Evolutionary conservation across 371 early-diverging fungal species (phyloP), one percentile per base, ranked within the genome.

Genomic region (Haplosporangium sp.): DNA sequence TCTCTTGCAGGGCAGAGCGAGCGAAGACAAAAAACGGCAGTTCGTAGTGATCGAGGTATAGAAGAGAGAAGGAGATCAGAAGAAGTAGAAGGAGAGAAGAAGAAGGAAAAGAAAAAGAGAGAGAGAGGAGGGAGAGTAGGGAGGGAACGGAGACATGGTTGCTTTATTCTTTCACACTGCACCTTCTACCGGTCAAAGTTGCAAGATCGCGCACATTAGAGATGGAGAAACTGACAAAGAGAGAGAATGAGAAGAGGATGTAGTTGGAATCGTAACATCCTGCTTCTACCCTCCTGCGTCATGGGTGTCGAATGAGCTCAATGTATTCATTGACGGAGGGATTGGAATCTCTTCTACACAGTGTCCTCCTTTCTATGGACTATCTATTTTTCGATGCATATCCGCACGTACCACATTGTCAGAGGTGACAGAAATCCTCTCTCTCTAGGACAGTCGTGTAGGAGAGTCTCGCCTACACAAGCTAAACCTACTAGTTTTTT

Each of bases 211-310:
- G 51, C 63, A 43, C 60, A 53, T 47, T 48, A 53, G 54, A n/a
- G 36, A 50, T 51, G 54, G 37, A 58, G 54, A 20, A 42, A 29
- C 29, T 23, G 36, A 8, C 18, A 56, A 50, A 14, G 54, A 51
- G 59, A 29, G 47, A 29, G n/a, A 47, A 59, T 54, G 40, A 13
- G 52, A 9, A 54, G 43, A 20, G 37, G 36, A 51, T 63, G 64
- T 74, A 58, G 75, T 75, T 65, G 57, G 75, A 69, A 75, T 75
- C 62, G 66, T 65, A 75, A 65, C 70, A 57, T 75, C 69, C 61
- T 74, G 64, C 74, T 60, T 67, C 61, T 42, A 21, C 29, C 57
- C 55, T 58, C 56, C 60, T 42, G 41, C 62, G 69, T 62, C 62
- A 62, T 57, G 67, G 67, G 20, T 59, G 43, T n/a, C n/a, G 55